These are phyloP conservation scores for Dendrobium nobile DNA, from an alignment of 106 monocot species.

Conservation along the genomic window DNA sequence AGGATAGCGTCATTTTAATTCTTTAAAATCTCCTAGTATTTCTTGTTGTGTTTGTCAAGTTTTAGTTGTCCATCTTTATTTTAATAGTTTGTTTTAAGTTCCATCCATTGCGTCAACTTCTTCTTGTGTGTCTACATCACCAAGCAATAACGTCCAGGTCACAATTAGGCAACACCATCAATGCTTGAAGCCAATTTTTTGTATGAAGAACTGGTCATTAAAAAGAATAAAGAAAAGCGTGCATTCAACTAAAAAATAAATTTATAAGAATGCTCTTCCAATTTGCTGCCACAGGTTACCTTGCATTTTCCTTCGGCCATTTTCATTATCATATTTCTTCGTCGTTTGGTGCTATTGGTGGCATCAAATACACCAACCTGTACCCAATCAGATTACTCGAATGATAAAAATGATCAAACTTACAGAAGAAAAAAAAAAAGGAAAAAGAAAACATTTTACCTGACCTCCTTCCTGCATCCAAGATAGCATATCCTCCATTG, in stretches of 20 bases:
- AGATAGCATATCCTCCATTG: slow-evolving; percentile 91
- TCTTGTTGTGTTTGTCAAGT: too few species aligned
- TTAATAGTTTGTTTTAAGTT: too few species aligned
- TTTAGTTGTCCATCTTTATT: too few species aligned
- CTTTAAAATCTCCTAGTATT: too few species aligned
- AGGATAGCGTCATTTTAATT: too few species aligned
- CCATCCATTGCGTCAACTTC: too few species aligned
- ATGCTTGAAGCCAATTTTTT: not conserved
- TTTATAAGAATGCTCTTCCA: not conserved
- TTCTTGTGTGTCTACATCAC: too few species aligned
- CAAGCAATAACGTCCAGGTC: not conserved
- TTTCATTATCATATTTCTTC: slow-evolving; percentile 97
- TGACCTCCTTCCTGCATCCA: slow-evolving; percentile 99
- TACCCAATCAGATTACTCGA: slow-evolving; percentile 16
- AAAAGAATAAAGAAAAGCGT: not conserved
- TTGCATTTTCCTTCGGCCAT: slow-evolving; percentile 98
- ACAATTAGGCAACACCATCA: not conserved
- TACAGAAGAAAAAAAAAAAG: not conserved
- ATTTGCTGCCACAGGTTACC: slow-evolving; percentile 30
- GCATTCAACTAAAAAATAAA: not conserved
- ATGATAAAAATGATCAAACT: slow-evolving; percentile 7
- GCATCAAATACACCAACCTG: slow-evolving; percentile 99
- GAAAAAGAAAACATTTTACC: slow-evolving; percentile 35
- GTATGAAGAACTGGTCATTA: not conserved
- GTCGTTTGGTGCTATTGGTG: slow-evolving; percentile 78